phyloP scores from a whole-genome alignment of 225 moss, liverwort and hornwort genomes.

The Climacium dendroides region DNA sequence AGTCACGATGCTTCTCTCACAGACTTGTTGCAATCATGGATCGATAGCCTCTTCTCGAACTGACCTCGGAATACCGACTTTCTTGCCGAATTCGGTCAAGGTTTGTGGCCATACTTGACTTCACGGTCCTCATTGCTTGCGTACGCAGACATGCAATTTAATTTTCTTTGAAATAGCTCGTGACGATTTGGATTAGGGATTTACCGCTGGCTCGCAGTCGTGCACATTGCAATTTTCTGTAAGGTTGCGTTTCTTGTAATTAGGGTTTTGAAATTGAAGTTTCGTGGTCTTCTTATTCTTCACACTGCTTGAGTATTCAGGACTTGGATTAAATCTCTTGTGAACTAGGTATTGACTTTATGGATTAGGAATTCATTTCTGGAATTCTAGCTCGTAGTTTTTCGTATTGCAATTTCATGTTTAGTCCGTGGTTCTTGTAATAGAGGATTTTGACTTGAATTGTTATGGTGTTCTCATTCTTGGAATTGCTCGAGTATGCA shows the following conservation, averaged over 20 bases:
- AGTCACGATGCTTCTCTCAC: constrained; percentile 3
- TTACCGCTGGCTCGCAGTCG: neutral
- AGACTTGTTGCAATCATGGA: neutral
- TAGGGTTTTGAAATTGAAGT: neutral
- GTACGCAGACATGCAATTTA: neutral
- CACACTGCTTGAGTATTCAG: neutral
- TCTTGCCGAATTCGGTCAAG: neutral
- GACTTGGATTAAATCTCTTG: neutral
- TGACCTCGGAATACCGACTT: neutral
- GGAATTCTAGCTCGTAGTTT: neutral
- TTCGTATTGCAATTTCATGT: neutral
- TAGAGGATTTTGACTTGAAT: neutral
- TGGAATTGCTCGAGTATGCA: neutral
- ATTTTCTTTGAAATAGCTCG: neutral
- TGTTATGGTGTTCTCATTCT: neutral
- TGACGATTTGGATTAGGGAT: neutral
- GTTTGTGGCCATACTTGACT: neutral
- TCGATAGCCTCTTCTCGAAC: neutral
- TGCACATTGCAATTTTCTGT: neutral
- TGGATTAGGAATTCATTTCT: neutral
- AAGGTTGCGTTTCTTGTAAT: neutral
- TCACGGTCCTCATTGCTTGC: neutral
- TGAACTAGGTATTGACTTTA: neutral
- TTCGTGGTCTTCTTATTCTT: neutral
- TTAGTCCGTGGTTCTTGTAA: neutral